Percentiles rank a stretch among this genome's conserved stretches.
phyloP scores from a whole-genome alignment of 2,329 filamentous ascomycete genomes.

The Didymella pinodella region DNA sequence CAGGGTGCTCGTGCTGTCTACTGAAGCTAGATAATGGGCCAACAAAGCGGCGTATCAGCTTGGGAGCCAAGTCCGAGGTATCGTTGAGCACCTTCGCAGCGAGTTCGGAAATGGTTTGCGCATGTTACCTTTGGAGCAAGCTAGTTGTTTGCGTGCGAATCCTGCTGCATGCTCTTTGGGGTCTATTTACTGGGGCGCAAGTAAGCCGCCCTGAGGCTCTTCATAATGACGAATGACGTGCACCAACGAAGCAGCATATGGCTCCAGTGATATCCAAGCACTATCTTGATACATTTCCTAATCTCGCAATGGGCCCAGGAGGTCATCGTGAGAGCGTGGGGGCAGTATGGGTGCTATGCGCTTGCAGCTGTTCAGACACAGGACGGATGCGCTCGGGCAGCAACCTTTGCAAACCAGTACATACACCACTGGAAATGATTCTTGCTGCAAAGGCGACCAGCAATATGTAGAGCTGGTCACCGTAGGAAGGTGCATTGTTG shows the following conservation, averaged over 20 bases:
- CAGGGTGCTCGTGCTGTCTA: constrained; percentile 40
- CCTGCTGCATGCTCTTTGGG: constrained; percentile 34
- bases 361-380: constrained; percentile 20
- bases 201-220: constrained; percentile 40
- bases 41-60: constrained; percentile 36
- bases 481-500: constrained; percentile 34
- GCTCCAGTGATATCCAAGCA: not conserved
- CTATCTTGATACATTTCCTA: not conserved
- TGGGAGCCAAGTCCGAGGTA: constrained; percentile 36
- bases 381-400: constrained; percentile 27
- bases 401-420: constrained; percentile 10
- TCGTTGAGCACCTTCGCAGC: constrained; percentile 37
- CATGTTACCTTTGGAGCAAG: constrained; percentile 25
- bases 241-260: not conserved
- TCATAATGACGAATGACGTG: constrained; percentile 19
- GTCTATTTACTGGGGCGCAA: constrained; percentile 41
- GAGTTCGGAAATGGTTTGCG: constrained; percentile 27
- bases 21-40: constrained; percentile 33
- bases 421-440: constrained; percentile 21
- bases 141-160: constrained; percentile 33
- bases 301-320: not conserved
- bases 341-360: constrained; percentile 3
- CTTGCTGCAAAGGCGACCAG: constrained; percentile 30
- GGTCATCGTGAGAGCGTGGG: constrained; percentile 12
- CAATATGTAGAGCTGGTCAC: constrained; percentile 26